Percentiles rank a stretch among this genome's conserved stretches.
phyloP scores from a whole-genome alignment of 2,329 filamentous ascomycete genomes.

The Phyllosticta capitalensis region DNA sequence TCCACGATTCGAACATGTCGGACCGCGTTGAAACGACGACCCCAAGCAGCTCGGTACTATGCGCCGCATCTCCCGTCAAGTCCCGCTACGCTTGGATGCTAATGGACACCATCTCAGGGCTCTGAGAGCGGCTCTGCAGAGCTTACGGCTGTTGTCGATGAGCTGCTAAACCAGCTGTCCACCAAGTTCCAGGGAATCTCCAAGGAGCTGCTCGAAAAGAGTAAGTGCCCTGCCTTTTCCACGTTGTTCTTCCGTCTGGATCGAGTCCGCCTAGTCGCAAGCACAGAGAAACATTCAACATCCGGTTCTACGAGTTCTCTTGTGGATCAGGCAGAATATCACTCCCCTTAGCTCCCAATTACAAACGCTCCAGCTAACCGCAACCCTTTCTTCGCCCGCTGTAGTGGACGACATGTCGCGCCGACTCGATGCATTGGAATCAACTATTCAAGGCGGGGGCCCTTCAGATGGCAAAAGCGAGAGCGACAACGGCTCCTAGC shows the following conservation, averaged over 20 bases:
- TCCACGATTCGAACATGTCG: constrained; percentile 6
- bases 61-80: background rate
- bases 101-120: background rate
- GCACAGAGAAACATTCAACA: background rate
- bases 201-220: constrained; percentile 79
- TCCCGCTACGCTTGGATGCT: background rate
- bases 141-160: constrained; percentile 71
- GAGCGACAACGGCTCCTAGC: constrained; percentile 3
- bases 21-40: constrained; percentile 8
- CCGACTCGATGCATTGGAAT: constrained; percentile 73
- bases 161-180: constrained; percentile 73
- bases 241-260: too few relatives aligned
- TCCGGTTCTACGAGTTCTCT: background rate
- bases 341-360: background rate
- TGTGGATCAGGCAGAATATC: background rate
- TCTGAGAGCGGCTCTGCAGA: constrained; percentile 38
- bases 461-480: constrained; percentile 4
- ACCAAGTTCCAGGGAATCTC: constrained; percentile 80
- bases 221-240: constrained; percentile 42
- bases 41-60: constrained; percentile 6
- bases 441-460: constrained; percentile 51
- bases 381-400: background rate
- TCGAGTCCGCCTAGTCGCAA: too few relatives aligned
- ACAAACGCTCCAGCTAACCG: background rate
- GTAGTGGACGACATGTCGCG: constrained; percentile 91